Percentiles rank a stretch among this genome's conserved stretches.
These are phyloP conservation scores for Solanum medicagineum DNA, from an alignment of 257 asterid species.

Conservation along the genomic window DNA sequence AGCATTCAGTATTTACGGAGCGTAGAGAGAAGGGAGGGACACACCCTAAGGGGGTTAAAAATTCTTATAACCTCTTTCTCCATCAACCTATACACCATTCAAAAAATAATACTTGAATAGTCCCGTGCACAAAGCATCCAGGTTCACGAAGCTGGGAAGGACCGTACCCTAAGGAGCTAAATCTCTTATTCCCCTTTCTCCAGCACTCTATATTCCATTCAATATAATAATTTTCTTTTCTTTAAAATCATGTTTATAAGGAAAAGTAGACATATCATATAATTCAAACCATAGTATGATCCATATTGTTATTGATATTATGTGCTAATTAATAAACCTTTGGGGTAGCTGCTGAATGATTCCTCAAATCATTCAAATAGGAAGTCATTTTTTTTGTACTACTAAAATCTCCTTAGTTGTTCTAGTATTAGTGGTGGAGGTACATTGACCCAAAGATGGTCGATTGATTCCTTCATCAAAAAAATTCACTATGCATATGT, in stretches of 20 bases:
- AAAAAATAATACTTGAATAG: no score
- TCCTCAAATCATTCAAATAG: neutral
- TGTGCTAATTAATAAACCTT: neutral
- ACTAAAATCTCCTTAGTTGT: neutral
- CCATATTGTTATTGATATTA: neutral
- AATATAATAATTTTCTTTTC: neutral
- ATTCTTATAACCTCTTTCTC: no score
- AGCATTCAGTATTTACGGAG: neutral
- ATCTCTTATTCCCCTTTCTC: neutral
- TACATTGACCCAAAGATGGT: neutral
- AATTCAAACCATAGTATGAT: neutral
- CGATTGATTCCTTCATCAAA: neutral
- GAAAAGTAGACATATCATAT: neutral
- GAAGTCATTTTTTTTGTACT: neutral
- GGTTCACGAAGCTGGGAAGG: neutral
- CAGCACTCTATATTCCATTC: neutral
- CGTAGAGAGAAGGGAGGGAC: neutral
- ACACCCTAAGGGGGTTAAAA: no score
- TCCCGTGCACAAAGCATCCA: neutral
- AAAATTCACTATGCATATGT: neutral
- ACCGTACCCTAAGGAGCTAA: neutral
- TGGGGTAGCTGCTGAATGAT: neutral
- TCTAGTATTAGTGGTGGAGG: neutral
- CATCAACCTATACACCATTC: no score
- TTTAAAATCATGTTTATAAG: neutral